Evolutionary conservation across 1,284 basidiomycete species (phyloP).

Genomic region (Mycosarcoma mackinlayi): DNA sequence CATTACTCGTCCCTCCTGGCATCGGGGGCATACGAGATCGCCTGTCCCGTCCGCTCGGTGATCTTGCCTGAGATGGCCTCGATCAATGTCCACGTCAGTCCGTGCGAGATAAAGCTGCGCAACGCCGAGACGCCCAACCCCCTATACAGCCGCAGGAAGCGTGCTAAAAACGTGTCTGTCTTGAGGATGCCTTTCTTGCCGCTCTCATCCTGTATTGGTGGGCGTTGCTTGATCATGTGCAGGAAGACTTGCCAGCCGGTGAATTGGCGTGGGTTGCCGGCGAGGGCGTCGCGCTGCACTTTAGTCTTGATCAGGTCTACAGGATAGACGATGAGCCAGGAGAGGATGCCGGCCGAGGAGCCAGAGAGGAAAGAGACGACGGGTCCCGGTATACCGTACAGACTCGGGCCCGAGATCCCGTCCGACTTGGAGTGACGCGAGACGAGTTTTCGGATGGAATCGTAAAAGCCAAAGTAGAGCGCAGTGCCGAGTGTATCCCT

Average conservation of each 20-base stretch:
- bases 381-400: constrained; percentile 57
- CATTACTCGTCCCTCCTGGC: constrained; percentile 7
- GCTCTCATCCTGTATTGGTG: constrained; percentile 71
- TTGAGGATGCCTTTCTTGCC: constrained; percentile 67
- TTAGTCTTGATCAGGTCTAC: constrained; percentile 86
- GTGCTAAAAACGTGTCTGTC: constrained; percentile 71
- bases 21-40: constrained; percentile 26
- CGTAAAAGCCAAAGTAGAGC: constrained; percentile 67
- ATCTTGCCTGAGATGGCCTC: constrained; percentile 61
- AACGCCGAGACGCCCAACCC: constrained; percentile 65
- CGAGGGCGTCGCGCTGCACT: constrained; percentile 85
- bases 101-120: constrained; percentile 66
- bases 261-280: constrained; percentile 77
- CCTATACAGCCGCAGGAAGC: constrained; percentile 64
- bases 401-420: constrained; percentile 17
- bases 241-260: constrained; percentile 77
- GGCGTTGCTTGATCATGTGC: constrained; percentile 81
- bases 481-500: constrained; percentile 61
- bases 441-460: constrained; percentile 58
- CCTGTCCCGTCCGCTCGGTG: constrained; percentile 41
- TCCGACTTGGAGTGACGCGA: constrained; percentile 44
- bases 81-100: constrained; percentile 67
- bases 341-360: constrained; percentile 61
- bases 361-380: constrained; percentile 65
- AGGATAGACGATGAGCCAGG: constrained; percentile 66